phyloP scores from a whole-genome alignment of 768 basidiomycete species.

The Clavaria fumosa region DNA sequence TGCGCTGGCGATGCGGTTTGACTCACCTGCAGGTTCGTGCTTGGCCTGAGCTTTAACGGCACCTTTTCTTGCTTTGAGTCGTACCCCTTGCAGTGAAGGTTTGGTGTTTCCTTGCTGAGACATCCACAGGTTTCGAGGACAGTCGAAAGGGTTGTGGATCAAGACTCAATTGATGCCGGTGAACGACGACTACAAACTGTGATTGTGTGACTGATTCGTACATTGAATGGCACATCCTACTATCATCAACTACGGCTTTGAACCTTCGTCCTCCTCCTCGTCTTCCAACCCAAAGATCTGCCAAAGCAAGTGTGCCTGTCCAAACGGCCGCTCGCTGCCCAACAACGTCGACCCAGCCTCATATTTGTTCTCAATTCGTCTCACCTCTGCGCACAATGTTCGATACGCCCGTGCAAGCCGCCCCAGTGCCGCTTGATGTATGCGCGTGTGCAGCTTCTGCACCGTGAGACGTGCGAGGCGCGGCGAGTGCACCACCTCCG shows the following conservation, averaged over 20 bases:
- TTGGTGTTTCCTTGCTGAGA: constrained; percentile 79
- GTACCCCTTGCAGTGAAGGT: constrained; percentile 86
- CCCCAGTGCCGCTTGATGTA: constrained; percentile 65
- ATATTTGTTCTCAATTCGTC: constrained; percentile 63
- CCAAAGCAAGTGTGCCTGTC: constrained; percentile 54
- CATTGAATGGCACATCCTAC: neutral
- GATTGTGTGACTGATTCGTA: neutral
- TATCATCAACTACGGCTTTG: neutral
- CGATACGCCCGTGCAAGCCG: constrained; percentile 58
- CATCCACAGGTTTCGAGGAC: constrained; percentile 50
- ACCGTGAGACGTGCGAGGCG: constrained; percentile 62
- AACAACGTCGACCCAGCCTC: constrained; percentile 83
- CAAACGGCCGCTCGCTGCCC: constrained; percentile 73
- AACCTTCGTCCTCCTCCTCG: neutral
- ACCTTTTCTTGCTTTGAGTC: constrained; percentile 87
- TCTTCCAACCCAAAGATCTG: constrained; percentile 61
- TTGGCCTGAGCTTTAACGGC: constrained; percentile 86
- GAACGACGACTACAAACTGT: too few relatives aligned
- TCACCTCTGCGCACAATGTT: constrained; percentile 60
- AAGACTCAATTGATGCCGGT: too few relatives aligned
- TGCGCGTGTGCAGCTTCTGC: constrained; percentile 43
- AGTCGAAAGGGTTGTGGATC: too few relatives aligned
- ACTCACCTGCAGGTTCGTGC: constrained; percentile 65
- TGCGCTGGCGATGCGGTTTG: constrained; percentile 4
- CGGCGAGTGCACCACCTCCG: constrained; percentile 67